Conservation (phyloP, 2,329 filamentous ascomycete genomes). For the Penicillium capsulatum region DNA sequence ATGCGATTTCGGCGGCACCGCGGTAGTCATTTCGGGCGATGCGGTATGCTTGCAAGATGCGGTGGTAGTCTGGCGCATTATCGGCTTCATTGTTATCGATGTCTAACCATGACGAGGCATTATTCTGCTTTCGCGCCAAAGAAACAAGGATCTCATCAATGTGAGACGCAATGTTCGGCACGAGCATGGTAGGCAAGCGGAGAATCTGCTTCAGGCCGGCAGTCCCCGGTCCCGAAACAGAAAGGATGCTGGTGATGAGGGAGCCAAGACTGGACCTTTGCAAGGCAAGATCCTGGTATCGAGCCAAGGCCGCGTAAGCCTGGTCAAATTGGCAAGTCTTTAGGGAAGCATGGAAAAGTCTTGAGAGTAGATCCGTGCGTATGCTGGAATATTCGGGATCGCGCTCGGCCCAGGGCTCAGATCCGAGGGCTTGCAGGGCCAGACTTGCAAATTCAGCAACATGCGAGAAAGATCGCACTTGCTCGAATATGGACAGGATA, state of each 20-base stretch:
- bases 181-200: constrained; percentile 62
- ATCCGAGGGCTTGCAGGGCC: constrained; percentile 60
- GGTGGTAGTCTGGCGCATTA: constrained; percentile 66
- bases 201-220: constrained; percentile 58
- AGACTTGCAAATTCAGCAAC: constrained; percentile 79
- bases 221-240: constrained; percentile 38
- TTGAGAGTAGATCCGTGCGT: constrained; percentile 69
- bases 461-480: constrained; percentile 68
- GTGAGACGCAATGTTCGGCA: constrained; percentile 65
- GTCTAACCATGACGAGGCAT: constrained; percentile 49
- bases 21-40: constrained; percentile 81
- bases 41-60: constrained; percentile 87
- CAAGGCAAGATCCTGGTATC: constrained; percentile 67
- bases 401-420: constrained; percentile 31
- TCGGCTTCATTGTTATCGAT: constrained; percentile 33
- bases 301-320: constrained; percentile 73
- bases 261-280: constrained; percentile 67
- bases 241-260: constrained; percentile 52
- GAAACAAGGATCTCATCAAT: constrained; percentile 74
- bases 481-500: constrained; percentile 76
- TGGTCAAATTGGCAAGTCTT: constrained; percentile 74
- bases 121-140: constrained; percentile 65
- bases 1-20: constrained; percentile 60
- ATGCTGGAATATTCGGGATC: constrained; percentile 40
- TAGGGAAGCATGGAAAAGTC: constrained; percentile 77